Percentiles rank a stretch among this genome's conserved stretches.
Evolutionary conservation across 805 yeast species (phyloP).

Genomic region (Myxozyma kluyveri): DNA sequence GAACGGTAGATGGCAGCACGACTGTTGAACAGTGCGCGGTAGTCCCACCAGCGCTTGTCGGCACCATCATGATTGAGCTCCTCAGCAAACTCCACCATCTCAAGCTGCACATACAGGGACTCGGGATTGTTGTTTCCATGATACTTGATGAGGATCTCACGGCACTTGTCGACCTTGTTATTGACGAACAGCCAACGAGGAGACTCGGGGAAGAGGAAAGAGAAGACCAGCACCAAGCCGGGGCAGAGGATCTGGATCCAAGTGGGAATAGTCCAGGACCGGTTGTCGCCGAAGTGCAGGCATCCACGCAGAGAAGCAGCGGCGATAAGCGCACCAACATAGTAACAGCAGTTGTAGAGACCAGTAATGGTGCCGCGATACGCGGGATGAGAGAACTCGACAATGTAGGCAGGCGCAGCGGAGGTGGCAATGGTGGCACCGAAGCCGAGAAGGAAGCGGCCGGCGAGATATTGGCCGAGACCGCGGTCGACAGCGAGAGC

Average conservation of each 20-base stretch:
- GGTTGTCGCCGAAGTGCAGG: too few relatives aligned
- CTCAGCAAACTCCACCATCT: slow-evolving; percentile 49
- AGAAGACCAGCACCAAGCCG: slow-evolving; percentile 56
- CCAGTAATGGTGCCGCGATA: too few relatives aligned
- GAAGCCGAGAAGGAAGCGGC: slow-evolving; percentile 61
- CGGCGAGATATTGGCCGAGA: slow-evolving; percentile 74
- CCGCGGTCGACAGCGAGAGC: slow-evolving; percentile 50
- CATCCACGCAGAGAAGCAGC: too few relatives aligned
- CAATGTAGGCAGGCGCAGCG: too few relatives aligned
- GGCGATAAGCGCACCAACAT: too few relatives aligned
- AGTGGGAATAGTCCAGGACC: slow-evolving; percentile 57
- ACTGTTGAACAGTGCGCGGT: too few relatives aligned
- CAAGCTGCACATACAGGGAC: slow-evolving; percentile 47
- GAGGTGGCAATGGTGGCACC: too few relatives aligned
- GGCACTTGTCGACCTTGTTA: slow-evolving; percentile 56
- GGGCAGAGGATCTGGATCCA: slow-evolving; percentile 73
- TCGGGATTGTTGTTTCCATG: slow-evolving; percentile 40
- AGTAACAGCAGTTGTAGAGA: too few relatives aligned
- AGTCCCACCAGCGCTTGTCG: too few relatives aligned
- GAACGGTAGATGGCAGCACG: too few relatives aligned
- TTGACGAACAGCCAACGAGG: slow-evolving; percentile 68
- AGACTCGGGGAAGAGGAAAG: slow-evolving; percentile 68
- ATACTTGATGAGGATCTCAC: slow-evolving; percentile 52
- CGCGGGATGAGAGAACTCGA: too few relatives aligned
- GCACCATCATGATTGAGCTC: too few relatives aligned